Base-by-base conservation (phyloP, 805 yeast species). In the Suhomyces prunicola region DNA sequence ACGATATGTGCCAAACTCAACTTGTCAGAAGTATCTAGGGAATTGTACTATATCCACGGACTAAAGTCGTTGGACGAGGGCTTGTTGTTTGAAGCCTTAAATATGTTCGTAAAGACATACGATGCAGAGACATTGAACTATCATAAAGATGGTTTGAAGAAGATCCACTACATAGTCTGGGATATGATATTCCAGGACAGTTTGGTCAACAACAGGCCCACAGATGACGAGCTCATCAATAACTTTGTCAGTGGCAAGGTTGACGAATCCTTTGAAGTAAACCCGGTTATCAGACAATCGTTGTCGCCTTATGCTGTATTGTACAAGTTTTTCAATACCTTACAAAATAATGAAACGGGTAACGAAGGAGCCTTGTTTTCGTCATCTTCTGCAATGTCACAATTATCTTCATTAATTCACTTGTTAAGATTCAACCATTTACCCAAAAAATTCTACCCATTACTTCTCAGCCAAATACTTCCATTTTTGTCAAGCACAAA, bases 281-380 rank as follows among this genome's bases (percentile, higher is more conserved):
- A 83, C 41, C 84, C 89, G 13, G 74, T 83, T 1, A 75, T 88
- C 60, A 79, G 84, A 57, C 92, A 87, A 65, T 79, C 87, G 24
- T 65, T 88, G 48, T 71, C 93, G 5, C 94, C 94, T 46, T 84
- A 87, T 63, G 90, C 86, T 1, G 81, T 86, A 0, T 70, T 88
- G 23, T 73, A 74, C 54, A 78, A 78, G 54, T 83, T 80, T 59
- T 78, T 78, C 63, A 67, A 69, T 15, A 64, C 69, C 1, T 48
- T 71, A 9, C 55, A 53, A 12, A 29, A 36, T 12, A 10, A 39
- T 8, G 27, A 40, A 50, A 8, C 17, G 7, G 40, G 9, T 13
- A n/a, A 13, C 48, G 9, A 45, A 52, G 19, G 19, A 2, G 3
- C 19, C 3, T 19, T 19, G 3, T 19, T 19, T 19, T 19, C 19